phyloP scores from a whole-genome alignment of 1,284 basidiomycete genomes.

The Ceratobasidium sp. region DNA sequence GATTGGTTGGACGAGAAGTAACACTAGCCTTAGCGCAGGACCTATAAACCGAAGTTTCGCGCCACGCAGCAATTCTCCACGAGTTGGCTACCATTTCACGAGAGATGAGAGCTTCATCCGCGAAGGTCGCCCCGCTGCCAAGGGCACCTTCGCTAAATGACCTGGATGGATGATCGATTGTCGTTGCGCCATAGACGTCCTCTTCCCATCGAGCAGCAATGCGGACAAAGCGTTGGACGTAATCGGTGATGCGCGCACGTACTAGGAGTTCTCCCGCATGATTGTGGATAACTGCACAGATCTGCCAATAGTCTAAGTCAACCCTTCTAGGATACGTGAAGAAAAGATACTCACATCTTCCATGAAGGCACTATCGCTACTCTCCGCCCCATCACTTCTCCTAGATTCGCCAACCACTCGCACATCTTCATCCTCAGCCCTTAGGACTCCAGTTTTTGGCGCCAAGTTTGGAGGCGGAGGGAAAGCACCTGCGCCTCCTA shows the following conservation, averaged over 20 bases:
- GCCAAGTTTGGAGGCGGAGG: conserved; percentile 43
- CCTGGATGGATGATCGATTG: conserved; percentile 68
- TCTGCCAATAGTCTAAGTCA: neutral
- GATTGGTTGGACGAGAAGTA: neutral
- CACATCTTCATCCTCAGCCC: conserved; percentile 41
- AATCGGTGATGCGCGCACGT: conserved; percentile 82
- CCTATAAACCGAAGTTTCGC: conserved; percentile 72
- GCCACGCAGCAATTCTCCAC: conserved; percentile 83
- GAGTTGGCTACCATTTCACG: conserved; percentile 75
- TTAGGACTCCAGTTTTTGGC: conserved; percentile 28
- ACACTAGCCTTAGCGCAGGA: conserved; percentile 66
- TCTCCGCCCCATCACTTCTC: conserved; percentile 36
- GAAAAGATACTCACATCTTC: conserved; percentile 76
- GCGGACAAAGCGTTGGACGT: conserved; percentile 76
- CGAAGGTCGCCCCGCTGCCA: conserved; percentile 75
- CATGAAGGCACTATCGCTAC: conserved; percentile 78
- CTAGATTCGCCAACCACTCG: conserved; percentile 33
- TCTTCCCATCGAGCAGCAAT: conserved; percentile 84
- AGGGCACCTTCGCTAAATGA: conserved; percentile 58
- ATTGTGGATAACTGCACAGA: conserved; percentile 70
- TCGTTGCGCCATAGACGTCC: conserved; percentile 68
- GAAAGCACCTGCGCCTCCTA: conserved; percentile 47
- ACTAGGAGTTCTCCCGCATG: conserved; percentile 84
- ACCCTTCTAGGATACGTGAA: neutral
- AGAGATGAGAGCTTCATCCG: conserved; percentile 67